Base-by-base conservation (phyloP, 352 stramenopile genomes). In the Phytophthora constricta region DNA sequence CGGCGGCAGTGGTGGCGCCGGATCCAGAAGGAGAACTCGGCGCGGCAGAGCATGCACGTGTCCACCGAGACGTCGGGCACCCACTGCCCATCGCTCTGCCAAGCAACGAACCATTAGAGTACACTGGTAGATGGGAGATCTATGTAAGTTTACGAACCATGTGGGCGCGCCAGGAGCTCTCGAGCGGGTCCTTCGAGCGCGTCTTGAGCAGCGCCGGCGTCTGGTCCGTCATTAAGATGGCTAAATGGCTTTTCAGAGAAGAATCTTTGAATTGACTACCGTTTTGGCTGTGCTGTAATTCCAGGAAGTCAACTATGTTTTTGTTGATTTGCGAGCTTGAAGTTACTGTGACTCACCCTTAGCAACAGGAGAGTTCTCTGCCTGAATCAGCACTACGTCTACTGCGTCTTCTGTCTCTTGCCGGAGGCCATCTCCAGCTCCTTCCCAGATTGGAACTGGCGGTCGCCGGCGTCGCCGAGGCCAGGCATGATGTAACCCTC, bases 1-100 rank as follows among this genome's bases (percentile, higher is more conserved):
- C 86, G 86, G 5, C 90, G 87, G 62, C 90, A 97, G 67, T 97
- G 90, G 73, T 97, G 90, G 63, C 91, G 90, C 27, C 90, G 86
- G 58, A 84, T 92, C 86, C 87, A 93, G 58, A 93, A 95, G 31
- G 79, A 80, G 58, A 97, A 97, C 60, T 95, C 89, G 31, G 59
- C 56, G 51, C 87, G 83, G 70, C 90, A 97, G 27, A 92, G 70
- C 86, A 96, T 95, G 77, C 90, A 97, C 23, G 79, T 64, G 58
- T 70, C 74, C 43, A 91, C 87, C 0, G 83, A 90, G 25, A 95
- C 77, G 58, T 97, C 90, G 9, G 82, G 84, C 25, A 94, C 85
- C 90, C 90, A 97, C 47, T 94, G 85, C 0, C 87, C 86, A 54
- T 95, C 86, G 62, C 80, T 86, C 87, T 95, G 58, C 19, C 19